Evolutionary conservation across 2,329 filamentous ascomycete species (phyloP).

Genomic region (Fusarium subtropicale): DNA sequence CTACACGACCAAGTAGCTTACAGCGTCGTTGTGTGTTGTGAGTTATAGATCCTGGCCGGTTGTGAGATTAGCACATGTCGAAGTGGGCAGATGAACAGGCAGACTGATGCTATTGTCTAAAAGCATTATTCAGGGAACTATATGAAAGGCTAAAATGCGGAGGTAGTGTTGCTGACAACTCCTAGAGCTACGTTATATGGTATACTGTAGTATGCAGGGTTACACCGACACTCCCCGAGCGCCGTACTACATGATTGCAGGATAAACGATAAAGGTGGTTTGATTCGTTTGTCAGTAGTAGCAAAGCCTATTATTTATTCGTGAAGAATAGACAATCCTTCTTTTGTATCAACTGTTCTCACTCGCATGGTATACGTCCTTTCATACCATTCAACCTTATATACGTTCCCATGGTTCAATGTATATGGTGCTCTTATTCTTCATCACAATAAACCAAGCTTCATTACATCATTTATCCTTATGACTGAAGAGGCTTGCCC

Average conservation of each 20-base stretch:
- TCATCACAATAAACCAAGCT: conserved; percentile 3
- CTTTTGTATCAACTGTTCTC: background rate
- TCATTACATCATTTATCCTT: background rate
- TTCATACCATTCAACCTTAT: too few relatives aligned
- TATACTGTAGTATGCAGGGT: background rate
- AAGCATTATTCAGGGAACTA: background rate
- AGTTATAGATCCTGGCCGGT: background rate
- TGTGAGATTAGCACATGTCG: background rate
- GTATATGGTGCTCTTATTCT: background rate
- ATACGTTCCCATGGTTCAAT: too few relatives aligned
- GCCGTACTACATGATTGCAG: background rate
- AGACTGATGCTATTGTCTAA: background rate
- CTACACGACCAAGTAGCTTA: background rate
- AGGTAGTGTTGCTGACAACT: background rate
- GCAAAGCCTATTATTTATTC: background rate
- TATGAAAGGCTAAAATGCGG: background rate
- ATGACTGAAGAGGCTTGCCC: conserved; percentile 63
- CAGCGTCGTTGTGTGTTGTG: fast-evolving
- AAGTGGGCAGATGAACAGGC: background rate
- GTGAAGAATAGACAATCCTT: background rate
- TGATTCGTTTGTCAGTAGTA: background rate
- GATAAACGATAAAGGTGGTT: background rate
- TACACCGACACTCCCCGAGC: background rate
- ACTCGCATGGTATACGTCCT: background rate
- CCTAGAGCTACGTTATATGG: background rate